phyloP scores from a whole-genome alignment of 1,284 basidiomycete species.

The Malassezia dermatis region DNA sequence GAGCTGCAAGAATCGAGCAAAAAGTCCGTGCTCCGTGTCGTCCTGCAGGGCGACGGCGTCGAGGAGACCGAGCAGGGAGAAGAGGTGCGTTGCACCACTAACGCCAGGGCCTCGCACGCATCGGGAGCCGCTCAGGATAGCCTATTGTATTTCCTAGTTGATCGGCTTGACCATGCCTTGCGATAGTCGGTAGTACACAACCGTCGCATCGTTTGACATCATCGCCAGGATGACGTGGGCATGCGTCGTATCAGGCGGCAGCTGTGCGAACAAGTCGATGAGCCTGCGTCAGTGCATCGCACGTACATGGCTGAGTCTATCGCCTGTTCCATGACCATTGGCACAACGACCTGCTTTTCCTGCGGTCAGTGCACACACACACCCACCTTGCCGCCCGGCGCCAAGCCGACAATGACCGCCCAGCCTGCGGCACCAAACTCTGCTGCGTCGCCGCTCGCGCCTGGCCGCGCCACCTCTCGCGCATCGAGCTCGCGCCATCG shows the following conservation, averaged over 20 bases:
- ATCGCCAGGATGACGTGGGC: constrained; percentile 34
- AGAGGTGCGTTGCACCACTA: constrained; percentile 32
- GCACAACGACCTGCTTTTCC: constrained; percentile 6
- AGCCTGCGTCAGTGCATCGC: constrained; percentile 13
- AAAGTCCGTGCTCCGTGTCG: constrained; percentile 83
- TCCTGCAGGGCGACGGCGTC: constrained; percentile 51
- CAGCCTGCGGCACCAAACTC: constrained; percentile 4
- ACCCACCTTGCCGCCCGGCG: neutral
- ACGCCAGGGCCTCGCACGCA: constrained; percentile 28
- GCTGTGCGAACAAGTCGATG: constrained; percentile 18
- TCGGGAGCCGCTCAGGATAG: constrained; percentile 34
- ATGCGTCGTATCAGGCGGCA: constrained; percentile 15
- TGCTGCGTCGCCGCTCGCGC: neutral
- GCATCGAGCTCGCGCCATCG: constrained; percentile 31
- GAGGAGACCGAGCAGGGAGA: constrained; percentile 49
- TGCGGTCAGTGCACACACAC: neutral
- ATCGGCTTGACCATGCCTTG: constrained; percentile 41
- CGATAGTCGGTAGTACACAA: constrained; percentile 42
- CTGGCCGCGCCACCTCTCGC: neutral
- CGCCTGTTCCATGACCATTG: constrained; percentile 13
- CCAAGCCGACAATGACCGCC: constrained; percentile 8
- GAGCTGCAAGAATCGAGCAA: constrained; percentile 98
- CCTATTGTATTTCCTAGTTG: constrained; percentile 20
- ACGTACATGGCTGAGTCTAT: constrained; percentile 6
- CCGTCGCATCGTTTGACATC: constrained; percentile 36